Conservation (phyloP, 192 early-diverging fungal genomes). For the Coemansia sp. region DNA sequence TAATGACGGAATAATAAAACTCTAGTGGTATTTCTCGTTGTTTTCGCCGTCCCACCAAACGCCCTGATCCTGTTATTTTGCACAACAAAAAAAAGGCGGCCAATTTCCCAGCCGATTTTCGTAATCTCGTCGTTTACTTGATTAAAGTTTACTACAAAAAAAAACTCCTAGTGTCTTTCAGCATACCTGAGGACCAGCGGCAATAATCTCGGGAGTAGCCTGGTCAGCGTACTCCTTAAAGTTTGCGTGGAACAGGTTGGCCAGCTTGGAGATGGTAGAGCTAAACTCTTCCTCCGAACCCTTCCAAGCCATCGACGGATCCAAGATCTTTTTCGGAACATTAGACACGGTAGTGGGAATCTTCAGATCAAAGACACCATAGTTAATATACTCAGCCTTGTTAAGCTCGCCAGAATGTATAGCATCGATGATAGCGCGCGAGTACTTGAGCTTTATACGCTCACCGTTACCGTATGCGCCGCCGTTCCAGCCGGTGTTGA, state of each 20-base stretch:
- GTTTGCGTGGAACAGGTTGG: slow-evolving; percentile 83
- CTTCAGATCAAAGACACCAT: slow-evolving; percentile 83
- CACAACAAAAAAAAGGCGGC: too few relatives aligned
- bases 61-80: too few relatives aligned
- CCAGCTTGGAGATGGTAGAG: slow-evolving; percentile 72
- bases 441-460: slow-evolving; percentile 94
- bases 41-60: too few relatives aligned
- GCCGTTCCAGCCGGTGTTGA: slow-evolving; percentile 98
- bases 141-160: slow-evolving; percentile 76
- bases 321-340: slow-evolving; percentile 82
- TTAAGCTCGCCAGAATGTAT: slow-evolving; percentile 93
- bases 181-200: slow-evolving; percentile 61
- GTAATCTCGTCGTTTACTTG: too few relatives aligned
- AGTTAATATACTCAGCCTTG: slow-evolving; percentile 79
- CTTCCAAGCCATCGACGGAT: slow-evolving; percentile 85
- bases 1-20: too few relatives aligned
- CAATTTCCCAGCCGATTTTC: too few relatives aligned
- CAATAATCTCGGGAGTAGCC: slow-evolving; percentile 71
- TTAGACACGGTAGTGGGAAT: slow-evolving; percentile 78
- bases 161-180: too few relatives aligned
- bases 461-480: slow-evolving; percentile 87
- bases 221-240: slow-evolving; percentile 83
- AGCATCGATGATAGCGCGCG: slow-evolving; percentile 95
- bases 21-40: too few relatives aligned
- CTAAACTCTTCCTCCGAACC: slow-evolving; percentile 69